These are phyloP conservation scores for Fonsecaea pedrosoi DNA, from an alignment of 2,329 filamentous ascomycete species.

Conservation along the genomic window DNA sequence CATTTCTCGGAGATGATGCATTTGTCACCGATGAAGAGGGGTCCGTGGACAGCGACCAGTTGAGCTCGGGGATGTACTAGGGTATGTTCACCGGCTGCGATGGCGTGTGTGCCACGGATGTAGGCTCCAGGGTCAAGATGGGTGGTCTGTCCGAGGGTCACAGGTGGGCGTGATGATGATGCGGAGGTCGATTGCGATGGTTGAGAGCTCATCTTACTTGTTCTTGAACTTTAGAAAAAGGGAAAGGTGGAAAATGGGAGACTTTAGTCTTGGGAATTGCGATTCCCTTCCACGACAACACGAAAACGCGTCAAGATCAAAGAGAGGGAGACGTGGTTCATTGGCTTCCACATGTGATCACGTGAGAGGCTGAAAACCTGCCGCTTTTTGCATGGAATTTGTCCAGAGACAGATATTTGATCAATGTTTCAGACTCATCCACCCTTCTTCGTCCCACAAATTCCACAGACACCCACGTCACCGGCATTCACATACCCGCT, in stretches of 20 bases:
- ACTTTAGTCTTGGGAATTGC: not conserved
- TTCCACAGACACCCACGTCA: constrained; percentile 72
- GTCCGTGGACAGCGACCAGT: constrained; percentile 77
- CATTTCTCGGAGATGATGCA: constrained; percentile 78
- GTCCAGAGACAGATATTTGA: not conserved
- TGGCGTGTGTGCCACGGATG: constrained; percentile 73
- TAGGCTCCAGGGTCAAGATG: constrained; percentile 56
- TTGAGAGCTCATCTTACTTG: constrained; percentile 25
- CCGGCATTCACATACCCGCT: constrained; percentile 70
- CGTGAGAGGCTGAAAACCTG: too few relatives aligned
- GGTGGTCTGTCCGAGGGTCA: constrained; percentile 47
- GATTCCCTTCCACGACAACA: too few relatives aligned
- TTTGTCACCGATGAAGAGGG: constrained; percentile 79
- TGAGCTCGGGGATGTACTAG: constrained; percentile 86
- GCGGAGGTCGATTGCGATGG: constrained; percentile 21
- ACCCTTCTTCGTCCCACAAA: constrained; percentile 62
- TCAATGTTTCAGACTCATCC: not conserved
- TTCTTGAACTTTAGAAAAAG: not conserved
- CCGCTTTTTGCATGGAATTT: not conserved
- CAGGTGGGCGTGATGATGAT: constrained; percentile 41
- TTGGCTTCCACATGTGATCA: too few relatives aligned
- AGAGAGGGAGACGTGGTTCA: too few relatives aligned
- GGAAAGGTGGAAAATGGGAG: not conserved
- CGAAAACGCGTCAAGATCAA: too few relatives aligned
- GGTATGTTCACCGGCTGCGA: constrained; percentile 77